Conservation (phyloP, 2,329 filamentous ascomycete species). For the Ophiostoma montium region DNA sequence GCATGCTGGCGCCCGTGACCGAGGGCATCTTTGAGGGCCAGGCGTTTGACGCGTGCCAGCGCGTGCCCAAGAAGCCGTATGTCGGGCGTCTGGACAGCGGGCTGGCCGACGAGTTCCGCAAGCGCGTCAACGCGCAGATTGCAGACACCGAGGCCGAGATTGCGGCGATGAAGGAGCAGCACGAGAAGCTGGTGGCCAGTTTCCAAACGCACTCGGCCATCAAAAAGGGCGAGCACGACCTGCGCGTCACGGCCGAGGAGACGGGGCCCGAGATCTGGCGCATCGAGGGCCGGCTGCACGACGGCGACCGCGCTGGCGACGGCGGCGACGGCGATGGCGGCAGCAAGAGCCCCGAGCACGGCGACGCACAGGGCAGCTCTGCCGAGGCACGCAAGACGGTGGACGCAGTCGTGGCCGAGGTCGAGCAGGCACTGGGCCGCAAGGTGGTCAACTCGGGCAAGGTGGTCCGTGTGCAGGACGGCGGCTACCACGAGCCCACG, state of each 20-base stretch:
- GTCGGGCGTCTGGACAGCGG: conserved; percentile 55
- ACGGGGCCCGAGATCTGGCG: conserved; percentile 47
- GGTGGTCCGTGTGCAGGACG: conserved; percentile 61
- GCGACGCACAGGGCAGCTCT: conserved; percentile 13
- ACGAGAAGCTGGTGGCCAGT: conserved; percentile 60
- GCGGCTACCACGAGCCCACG: conserved; percentile 53
- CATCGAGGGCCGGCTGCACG: conserved; percentile 42
- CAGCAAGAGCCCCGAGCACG: not conserved
- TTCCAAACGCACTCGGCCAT: conserved; percentile 58
- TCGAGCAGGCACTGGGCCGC: conserved; percentile 58
- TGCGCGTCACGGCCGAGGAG: conserved; percentile 52
- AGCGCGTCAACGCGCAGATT: conserved; percentile 59
- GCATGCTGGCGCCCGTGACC: conserved; percentile 68
- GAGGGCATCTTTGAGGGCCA: conserved; percentile 68
- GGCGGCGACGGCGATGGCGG: conserved; percentile 13
- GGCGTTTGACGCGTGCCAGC: conserved; percentile 30
- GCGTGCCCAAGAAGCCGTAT: conserved; percentile 42
- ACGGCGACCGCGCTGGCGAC: conserved; percentile 17
- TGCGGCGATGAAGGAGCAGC: conserved; percentile 66
- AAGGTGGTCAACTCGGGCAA: conserved; percentile 49
- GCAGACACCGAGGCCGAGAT: conserved; percentile 67
- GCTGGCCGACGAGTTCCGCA: conserved; percentile 73
- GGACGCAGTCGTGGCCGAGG: conserved; percentile 59
- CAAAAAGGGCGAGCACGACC: conserved; percentile 59
- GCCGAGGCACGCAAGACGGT: conserved; percentile 39